Evolutionary conservation across 192 early-diverging fungal genomes (phyloP).

Genomic region (Backusella sp.): DNA sequence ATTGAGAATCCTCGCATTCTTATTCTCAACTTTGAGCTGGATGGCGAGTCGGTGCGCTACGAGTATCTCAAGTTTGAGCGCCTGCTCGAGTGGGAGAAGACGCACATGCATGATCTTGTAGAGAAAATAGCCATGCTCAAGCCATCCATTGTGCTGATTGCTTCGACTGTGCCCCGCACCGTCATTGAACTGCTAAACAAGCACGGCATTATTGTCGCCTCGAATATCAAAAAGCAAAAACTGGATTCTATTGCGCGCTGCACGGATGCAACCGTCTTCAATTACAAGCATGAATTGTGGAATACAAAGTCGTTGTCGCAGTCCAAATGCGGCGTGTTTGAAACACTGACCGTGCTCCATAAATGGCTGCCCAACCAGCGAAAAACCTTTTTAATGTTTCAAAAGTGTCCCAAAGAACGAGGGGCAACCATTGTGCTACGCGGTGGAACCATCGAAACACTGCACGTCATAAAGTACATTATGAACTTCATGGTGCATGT

Average conservation of each 20-base stretch:
- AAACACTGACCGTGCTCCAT: conserved; percentile 78
- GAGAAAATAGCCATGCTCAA: conserved; percentile 70
- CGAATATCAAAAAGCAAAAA: conserved; percentile 82
- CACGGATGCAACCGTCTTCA: conserved; percentile 79
- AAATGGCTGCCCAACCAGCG: conserved; percentile 71
- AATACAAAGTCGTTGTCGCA: conserved; percentile 52
- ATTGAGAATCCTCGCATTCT: conserved; percentile 77
- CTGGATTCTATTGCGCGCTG: conserved; percentile 83
- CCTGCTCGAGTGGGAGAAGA: conserved; percentile 78
- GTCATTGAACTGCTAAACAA: conserved; percentile 81
- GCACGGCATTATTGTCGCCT: conserved; percentile 72
- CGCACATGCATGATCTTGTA: conserved; percentile 76
- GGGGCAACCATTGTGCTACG: conserved; percentile 89
- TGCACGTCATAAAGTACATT: conserved; percentile 81
- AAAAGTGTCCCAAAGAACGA: conserved; percentile 73
- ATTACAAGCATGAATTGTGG: conserved; percentile 76
- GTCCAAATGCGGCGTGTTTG: conserved; percentile 76
- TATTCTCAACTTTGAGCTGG: conserved; percentile 49
- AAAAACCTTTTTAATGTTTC: conserved; percentile 87
- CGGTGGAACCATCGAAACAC: conserved; percentile 65
- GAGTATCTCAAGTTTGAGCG: conserved; percentile 47
- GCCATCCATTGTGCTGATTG: conserved; percentile 80
- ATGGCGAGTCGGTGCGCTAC: background rate
- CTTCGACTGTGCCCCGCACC: conserved; percentile 74
- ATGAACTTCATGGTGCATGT: conserved; percentile 81